A percentile compares a stretch with the other conserved stretches of the same genome.
Evolutionary conservation across 2,329 filamentous ascomycete species (phyloP).

Genomic region (Diaporthe batatas): DNA sequence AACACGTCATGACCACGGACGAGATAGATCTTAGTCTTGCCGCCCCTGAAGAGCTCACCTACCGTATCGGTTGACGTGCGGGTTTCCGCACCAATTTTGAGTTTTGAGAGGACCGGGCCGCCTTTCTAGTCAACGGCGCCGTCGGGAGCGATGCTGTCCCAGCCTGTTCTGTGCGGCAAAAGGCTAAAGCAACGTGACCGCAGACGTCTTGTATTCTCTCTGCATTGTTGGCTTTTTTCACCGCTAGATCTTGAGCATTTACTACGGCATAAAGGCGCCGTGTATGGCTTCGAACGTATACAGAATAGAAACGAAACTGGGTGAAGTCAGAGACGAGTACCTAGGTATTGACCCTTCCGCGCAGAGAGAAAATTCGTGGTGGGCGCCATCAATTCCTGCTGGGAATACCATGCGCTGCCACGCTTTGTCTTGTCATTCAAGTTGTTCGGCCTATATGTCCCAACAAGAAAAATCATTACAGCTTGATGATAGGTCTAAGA

Average conservation of each 20-base stretch:
- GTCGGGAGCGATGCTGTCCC: too few relatives aligned
- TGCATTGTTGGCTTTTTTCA: too few relatives aligned
- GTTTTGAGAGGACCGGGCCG: constrained; percentile 51
- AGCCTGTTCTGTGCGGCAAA: too few relatives aligned
- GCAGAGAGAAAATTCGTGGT: not conserved
- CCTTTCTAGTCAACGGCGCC: too few relatives aligned
- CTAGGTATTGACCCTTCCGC: not conserved
- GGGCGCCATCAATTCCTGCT: not conserved
- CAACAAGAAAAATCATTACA: not conserved
- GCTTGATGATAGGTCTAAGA: not conserved
- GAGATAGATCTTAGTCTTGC: constrained; percentile 50
- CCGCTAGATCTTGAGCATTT: too few relatives aligned
- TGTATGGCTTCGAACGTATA: too few relatives aligned
- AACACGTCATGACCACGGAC: constrained; percentile 54
- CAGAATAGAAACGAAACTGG: too few relatives aligned
- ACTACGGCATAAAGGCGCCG: too few relatives aligned
- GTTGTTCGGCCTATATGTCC: not conserved
- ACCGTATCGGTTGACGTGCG: constrained; percentile 54
- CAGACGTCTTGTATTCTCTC: too few relatives aligned
- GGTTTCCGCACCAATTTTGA: constrained; percentile 52
- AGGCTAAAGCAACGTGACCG: too few relatives aligned
- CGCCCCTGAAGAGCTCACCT: constrained; percentile 50
- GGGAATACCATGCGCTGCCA: not conserved
- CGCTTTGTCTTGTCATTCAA: not conserved
- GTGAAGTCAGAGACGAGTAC: not conserved